Evolutionary conservation across 108 stramenopile species (phyloP), one percentile per base, ranked within the genome.

Genomic region (Nitzschia sp.): DNA sequence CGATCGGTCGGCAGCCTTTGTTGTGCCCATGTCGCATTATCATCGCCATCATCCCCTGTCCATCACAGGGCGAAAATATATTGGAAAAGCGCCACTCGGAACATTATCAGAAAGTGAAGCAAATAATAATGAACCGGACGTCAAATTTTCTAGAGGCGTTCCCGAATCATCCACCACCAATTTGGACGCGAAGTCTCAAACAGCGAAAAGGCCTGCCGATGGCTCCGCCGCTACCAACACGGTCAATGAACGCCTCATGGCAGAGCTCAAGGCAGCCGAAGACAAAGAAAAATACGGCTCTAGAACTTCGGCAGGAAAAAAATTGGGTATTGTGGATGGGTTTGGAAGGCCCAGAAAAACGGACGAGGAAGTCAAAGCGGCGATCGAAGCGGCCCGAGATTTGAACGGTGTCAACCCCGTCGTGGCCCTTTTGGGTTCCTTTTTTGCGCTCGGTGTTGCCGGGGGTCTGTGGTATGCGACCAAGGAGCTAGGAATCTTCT

Each of bases 341-440:
- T 72, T 63, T 32, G 71, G 71, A 5, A 73, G 82, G 33, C 67
- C 82, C 3, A 53, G 69, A 27, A 86, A 87, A 53, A 78, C 89
- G 13, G 31, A 34, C 56, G 33, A 58, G 32, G 56, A 58, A 58
- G 26, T 34, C 32, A 30, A 31, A 33, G 29, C 56, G 13, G 29
- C 56, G 30, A 58, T 58, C 33, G 56, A 34, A 58, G 30, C 56
- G 36, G 89, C 88, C 0, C 52, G 85, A 13, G 83, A 93, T 75
- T 66, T 93, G 47, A 93, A 93, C 50, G 92, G 92, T 5, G 88
- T 93, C 36, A 90, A 93, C 68, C 92, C 92, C 9, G 31, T 89
- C 11, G 88, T 91, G 15, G 77, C 86, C 25, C 71, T 85, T 23
- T 71, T 71, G 11, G 85, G 85, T 9, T 76, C 80, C 13, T 71